phyloP scores from a whole-genome alignment of 805 yeast genomes.

The Nakazawaea wyomingensis region DNA sequence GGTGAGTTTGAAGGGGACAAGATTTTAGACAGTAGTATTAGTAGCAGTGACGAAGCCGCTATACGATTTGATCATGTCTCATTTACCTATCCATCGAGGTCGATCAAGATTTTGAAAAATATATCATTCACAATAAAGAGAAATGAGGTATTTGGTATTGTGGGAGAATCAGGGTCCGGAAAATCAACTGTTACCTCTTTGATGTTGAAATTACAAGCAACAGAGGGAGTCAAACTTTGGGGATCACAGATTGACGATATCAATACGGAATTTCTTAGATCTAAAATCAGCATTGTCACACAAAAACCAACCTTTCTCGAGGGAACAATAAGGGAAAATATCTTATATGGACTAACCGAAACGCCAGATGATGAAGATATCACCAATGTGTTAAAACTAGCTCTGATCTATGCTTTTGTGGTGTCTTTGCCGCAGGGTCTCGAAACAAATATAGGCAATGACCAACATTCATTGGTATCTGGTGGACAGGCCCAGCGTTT shows the following conservation, averaged over 20 bases:
- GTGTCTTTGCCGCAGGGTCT: conserved; percentile 50
- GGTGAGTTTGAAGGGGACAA: conserved; percentile 33
- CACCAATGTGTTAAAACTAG: conserved; percentile 33
- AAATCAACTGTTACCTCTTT: conserved; percentile 72
- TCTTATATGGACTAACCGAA: conserved; percentile 51
- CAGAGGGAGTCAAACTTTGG: conserved; percentile 35
- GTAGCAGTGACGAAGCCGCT: conserved; percentile 14
- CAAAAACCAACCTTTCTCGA: conserved; percentile 71
- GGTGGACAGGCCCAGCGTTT: conserved; percentile 91
- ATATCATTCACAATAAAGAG: conserved; percentile 37
- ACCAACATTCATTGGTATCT: conserved; percentile 47
- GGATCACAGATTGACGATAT: conserved; percentile 43
- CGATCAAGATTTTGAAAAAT: conserved; percentile 31
- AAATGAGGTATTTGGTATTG: conserved; percentile 57
- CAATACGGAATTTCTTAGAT: conserved; percentile 44
- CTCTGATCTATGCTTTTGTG: conserved; percentile 52
- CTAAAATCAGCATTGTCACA: conserved; percentile 60
- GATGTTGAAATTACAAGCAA: conserved; percentile 47
- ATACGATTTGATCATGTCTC: conserved; percentile 39
- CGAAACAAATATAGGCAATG: conserved; percentile 52
- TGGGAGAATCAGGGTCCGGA: conserved; percentile 90
- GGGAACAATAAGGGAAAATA: conserved; percentile 68
- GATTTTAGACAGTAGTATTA: conserved; percentile 20
- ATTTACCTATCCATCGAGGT: conserved; percentile 43
- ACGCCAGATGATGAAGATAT: conserved; percentile 26